Evolutionary conservation across 169 alveolate genomes (phyloP).

Genomic region (Theileria parva): DNA sequence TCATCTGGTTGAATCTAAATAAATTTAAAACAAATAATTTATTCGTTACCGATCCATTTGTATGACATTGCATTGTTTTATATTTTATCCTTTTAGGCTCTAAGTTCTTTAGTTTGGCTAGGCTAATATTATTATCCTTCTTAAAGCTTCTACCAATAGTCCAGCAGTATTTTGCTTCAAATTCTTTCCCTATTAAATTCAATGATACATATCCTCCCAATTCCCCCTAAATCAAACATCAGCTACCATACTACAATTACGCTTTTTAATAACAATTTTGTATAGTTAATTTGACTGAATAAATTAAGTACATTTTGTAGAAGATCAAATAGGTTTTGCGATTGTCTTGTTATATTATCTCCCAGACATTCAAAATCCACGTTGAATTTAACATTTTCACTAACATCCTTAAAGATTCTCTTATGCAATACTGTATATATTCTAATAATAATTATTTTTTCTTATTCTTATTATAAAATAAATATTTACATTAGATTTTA

Average conservation of each 20-base stretch:
- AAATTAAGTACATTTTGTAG: neutral
- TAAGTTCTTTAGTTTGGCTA: neutral
- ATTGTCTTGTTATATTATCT: neutral
- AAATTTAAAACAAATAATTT: neutral
- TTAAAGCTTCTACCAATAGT: conserved; percentile 1
- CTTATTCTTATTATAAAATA: neutral
- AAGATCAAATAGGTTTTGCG: conserved; percentile 1
- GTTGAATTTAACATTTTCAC: conserved; percentile 15
- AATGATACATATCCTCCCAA: conserved; percentile 15
- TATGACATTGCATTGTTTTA: conserved; percentile 24
- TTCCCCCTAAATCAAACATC: neutral
- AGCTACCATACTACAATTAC: neutral
- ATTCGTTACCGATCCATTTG: conserved; percentile 37
- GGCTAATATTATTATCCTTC: conserved; percentile 8
- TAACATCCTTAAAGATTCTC: conserved; percentile 5
- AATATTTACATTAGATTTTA: neutral
- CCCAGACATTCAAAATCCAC: conserved; percentile 23
- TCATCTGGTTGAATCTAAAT: conserved; percentile 61
- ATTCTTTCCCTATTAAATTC: conserved; percentile 10
- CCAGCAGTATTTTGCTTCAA: conserved; percentile 28
- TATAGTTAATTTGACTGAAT: neutral
- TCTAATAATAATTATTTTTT: neutral
- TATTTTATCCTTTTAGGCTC: conserved; percentile 21
- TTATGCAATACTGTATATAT: conserved; percentile 12
- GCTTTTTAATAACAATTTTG: too few relatives aligned